Conservation (phyloP, 1,284 basidiomycete genomes). For the Agroathelia rolfsii region DNA sequence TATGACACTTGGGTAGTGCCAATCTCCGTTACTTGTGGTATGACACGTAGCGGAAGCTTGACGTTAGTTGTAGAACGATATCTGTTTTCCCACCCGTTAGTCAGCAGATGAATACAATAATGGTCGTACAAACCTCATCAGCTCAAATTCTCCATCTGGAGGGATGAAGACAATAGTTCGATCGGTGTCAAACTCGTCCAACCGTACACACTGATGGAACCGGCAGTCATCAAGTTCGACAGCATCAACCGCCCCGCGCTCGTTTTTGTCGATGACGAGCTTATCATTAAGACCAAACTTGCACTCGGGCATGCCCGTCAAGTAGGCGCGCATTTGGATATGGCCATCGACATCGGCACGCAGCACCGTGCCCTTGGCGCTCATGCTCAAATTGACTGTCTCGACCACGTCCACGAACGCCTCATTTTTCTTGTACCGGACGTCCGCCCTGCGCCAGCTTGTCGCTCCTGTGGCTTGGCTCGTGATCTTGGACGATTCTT, state of each 20-base stretch:
- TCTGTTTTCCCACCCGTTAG: no score
- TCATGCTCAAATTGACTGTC: slow-evolving; percentile 93
- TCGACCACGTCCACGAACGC: slow-evolving; percentile 99
- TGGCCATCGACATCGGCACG: slow-evolving; percentile 96
- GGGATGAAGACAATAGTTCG: slow-evolving; percentile 99
- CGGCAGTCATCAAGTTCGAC: slow-evolving; percentile 99
- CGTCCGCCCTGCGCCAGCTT: slow-evolving; percentile 97
- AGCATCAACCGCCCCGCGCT: slow-evolving; percentile 94
- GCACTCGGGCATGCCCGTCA: slow-evolving; percentile 98
- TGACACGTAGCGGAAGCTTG: slow-evolving; percentile 97
- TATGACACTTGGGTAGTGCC: slow-evolving; percentile 88
- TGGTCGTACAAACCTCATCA: no score
- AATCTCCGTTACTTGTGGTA: slow-evolving; percentile 96
- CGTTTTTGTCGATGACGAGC: slow-evolving; percentile 99
- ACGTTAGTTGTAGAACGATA: slow-evolving; percentile 94
- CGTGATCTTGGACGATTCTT: slow-evolving; percentile 97
- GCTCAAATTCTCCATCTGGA: slow-evolving; percentile 96
- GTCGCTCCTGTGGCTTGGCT: slow-evolving; percentile 98
- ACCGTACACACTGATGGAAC: slow-evolving; percentile 99
- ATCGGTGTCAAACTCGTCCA: slow-evolving; percentile 98
- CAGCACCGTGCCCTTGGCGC: slow-evolving; percentile 94
- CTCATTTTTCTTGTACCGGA: slow-evolving; percentile 97
- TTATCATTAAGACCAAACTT: slow-evolving; percentile 96
- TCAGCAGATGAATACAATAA: no score
- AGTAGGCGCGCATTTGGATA: slow-evolving; percentile 99